These are phyloP conservation scores for Citrus reticulata DNA, from an alignment of 345 rosid genomes.

Conservation along the genomic window DNA sequence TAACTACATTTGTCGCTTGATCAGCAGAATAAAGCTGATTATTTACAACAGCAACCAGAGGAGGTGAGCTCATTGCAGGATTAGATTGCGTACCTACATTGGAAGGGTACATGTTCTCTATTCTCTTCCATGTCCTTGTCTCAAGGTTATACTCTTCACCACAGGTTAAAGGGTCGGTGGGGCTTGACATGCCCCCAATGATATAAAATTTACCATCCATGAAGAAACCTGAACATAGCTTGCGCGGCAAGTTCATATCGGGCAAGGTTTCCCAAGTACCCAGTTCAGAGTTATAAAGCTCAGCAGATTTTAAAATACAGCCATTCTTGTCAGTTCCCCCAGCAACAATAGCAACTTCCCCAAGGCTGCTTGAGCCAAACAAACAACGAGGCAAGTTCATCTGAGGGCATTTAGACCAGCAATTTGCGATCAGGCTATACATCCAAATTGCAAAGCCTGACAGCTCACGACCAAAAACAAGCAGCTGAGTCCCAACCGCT, in stretches of 20 bases:
- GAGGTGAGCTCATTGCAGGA: slow-evolving; percentile 45
- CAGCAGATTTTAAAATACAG: slow-evolving; percentile 31
- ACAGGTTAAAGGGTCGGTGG: slow-evolving; percentile 25
- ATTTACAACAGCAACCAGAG: slow-evolving; percentile 42
- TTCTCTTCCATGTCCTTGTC: slow-evolving; percentile 40
- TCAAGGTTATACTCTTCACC: slow-evolving; percentile 44
- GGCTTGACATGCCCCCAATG: slow-evolving; percentile 39
- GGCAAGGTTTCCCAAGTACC: slow-evolving; percentile 35
- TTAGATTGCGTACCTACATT: slow-evolving; percentile 17
- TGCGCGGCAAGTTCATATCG: slow-evolving; percentile 37
- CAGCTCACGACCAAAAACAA: slow-evolving; percentile 45
- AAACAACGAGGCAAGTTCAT: slow-evolving; percentile 40
- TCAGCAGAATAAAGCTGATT: slow-evolving; percentile 42
- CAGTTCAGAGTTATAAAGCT: slow-evolving; percentile 33
- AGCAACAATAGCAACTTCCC: slow-evolving; percentile 38
- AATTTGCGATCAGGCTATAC: slow-evolving; percentile 25
- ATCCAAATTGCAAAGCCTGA: slow-evolving; percentile 37
- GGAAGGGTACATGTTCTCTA: slow-evolving; percentile 35
- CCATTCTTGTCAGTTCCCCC: slow-evolving; percentile 42
- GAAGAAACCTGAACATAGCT: slow-evolving; percentile 41
- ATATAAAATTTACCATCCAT: slow-evolving; percentile 47
- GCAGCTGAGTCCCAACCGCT: slow-evolving; percentile 42
- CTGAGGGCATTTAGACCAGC: slow-evolving; percentile 34
- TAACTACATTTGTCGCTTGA: slow-evolving; percentile 37
- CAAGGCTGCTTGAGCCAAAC: slow-evolving; percentile 44